Base-by-base conservation (phyloP, 139 green algal genomes). In the Micractinium sp. region DNA sequence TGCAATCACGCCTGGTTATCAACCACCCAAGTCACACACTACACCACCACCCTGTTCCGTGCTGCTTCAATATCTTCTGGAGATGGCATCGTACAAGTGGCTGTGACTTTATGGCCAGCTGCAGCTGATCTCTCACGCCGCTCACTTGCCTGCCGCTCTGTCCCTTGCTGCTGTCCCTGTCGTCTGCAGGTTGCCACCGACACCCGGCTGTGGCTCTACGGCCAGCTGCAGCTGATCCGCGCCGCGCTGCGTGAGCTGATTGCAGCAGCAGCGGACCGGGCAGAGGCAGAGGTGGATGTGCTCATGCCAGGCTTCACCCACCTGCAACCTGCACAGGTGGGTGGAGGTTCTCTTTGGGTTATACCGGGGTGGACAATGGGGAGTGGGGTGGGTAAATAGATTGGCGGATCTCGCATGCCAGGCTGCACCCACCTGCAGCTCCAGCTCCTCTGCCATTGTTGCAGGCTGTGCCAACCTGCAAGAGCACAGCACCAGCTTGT, bases 281-380 rank as follows among this genome's bases (percentile, higher is more conserved):
- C 97, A 22, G 96, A 98, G 92, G 92, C 90, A 14, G 97, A 99
- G 88, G 93, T 94, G 47, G 96, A 98, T 73, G 94, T 98, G 29
- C 91, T 99, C 38, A 98, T 99, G 97, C 97, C 97, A 27, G 97
- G 97, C 33, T 99, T 98, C 93, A 99, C 97, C 0, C 98, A 99
- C 94, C 93, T 99, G 78, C 98, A 99, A 94, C 94, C 95, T 36
- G 98, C 97, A 38, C 67, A 81, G 83, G 83, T 87, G 83, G 16
- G 82, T 2, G n/a, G 29, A 23, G 63, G 22, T 27, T 38, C 27
- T 29, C 96, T 98, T 94, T n/a, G n/a, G n/a, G n/a, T n/a, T n/a
- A n/a, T n/a, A n/a, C n/a, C 95, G 95, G 7, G 79, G 14, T 84
- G 39, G 39, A 2, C 13, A 33, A 33, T 29, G 2, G 76, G n/a